Evolutionary conservation across 352 stramenopile genomes (phyloP), one percentile per base, ranked within the genome.

Genomic region (Pseudoperonospora humuli): DNA sequence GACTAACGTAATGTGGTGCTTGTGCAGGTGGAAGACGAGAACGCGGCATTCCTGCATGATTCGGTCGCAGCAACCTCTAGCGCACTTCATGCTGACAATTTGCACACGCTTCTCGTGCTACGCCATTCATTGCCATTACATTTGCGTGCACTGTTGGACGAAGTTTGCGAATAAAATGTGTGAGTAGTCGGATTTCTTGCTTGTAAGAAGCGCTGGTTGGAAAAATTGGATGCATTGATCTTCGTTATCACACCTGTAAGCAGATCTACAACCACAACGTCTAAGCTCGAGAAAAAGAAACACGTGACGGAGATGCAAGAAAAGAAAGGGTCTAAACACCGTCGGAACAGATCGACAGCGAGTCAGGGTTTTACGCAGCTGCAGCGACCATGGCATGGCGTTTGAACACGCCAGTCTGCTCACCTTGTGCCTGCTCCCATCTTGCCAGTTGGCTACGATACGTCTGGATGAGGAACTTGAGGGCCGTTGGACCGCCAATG

Each of bases 391-490:
- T 31, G 0, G 61, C 48, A 15, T 69, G 55, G 8, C 79, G 79
- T 52, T 86, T 86, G 52, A 82, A 92, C 38, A 92, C 75, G 9
- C 79, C 79, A 1, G 73, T 50, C 35, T 88, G 61, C 10, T 76
- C 76, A 3, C 51, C 67, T 35, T 82, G 69, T 0, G 64, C 67
- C 19, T 84, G 73, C 39, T 92, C 75, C 79, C 79, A 92, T 35
- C 69, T 72, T 7, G 57, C 71, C 14, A 85, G 56, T 34, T 73
- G 70, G 43, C 61, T 81, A 39, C 76, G 63, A 39, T 83, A 84
- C 13, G 67, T 85, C 57, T 86, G 69, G 29, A 88, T 85, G 7
- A 92, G 64, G 45, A 86, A 75, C 60, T 88, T 86, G 39, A 86
- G 57, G n/a, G 72, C 74, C 11, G 67, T 78, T 3, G 61, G 71